Evolutionary conservation across 179 eudicot species (phyloP), one percentile per base, ranked within the genome.

Genomic region (Kewa caespitosa): DNA sequence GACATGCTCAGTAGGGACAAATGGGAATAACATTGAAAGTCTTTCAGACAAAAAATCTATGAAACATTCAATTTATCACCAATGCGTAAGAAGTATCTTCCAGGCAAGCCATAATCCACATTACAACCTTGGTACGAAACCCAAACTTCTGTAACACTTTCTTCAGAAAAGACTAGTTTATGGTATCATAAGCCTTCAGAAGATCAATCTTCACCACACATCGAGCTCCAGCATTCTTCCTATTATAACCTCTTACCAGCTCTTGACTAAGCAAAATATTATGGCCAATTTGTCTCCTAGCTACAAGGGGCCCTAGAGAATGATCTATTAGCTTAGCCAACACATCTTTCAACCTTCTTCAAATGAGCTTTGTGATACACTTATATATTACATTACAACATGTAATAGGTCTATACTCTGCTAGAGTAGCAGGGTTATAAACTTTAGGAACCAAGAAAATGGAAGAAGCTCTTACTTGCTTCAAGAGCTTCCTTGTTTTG

Each of bases 131-230:
- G 34, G 20, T 3, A 20, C 36, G 38, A 69, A 69, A 27, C 33
- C 59, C 73, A 43, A 5, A 20, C n/a, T 0, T 0, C 20, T 12
- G 3, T 7, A 43, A 12, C 4, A 22, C 11, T 42, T 30, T 14
- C 0, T 10, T 3, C 5, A 69, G 1, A 15, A 46, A 42, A 0
- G 10, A 9, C 59, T 60, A 69, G 2, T 22, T 30, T 8, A 69
- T 25, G 4, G 73, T 41, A 15, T 69, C 73, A 69, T 38, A 69
- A 25, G 73, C 73, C 13, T 69, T 69, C 2, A 7, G 17, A 1
- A 69, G 46, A 32, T 69, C 73, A 0, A 69, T 28, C 32, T 69
- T 69, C 25, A 69, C 46, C 1, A 48, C 28, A 30, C 73, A 69
- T 27, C 60, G 28, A 12, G 34, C 28, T 0, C 31, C 27, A 0